Percentiles rank a stretch among this genome's conserved stretches.
These are phyloP conservation scores for Escovopsis sp. DNA, from an alignment of 2,329 filamentous ascomycete species.

Conservation along the genomic window DNA sequence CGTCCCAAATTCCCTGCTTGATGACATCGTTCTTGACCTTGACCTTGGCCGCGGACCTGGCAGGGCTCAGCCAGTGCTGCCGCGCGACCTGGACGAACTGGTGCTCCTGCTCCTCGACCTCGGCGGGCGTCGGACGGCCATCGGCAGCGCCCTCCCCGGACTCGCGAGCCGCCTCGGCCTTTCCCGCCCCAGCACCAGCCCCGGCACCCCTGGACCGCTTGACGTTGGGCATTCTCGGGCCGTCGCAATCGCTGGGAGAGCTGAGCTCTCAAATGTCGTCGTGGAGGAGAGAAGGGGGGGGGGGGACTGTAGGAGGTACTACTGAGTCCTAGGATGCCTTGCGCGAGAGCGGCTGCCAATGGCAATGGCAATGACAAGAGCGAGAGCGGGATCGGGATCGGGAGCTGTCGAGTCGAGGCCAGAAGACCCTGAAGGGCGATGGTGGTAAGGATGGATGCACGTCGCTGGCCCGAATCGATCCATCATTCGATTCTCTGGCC, in stretches of 20 bases:
- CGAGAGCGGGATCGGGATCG: too few species aligned
- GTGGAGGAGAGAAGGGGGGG: background rate
- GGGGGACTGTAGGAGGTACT: too few species aligned
- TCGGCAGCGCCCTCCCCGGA: constrained; percentile 21
- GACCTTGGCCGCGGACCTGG: constrained; percentile 44
- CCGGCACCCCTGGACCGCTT: constrained; percentile 41
- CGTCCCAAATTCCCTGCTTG: constrained; percentile 80
- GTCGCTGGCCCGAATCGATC: too few species aligned
- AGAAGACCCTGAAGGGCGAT: too few species aligned
- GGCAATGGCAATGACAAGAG: too few species aligned
- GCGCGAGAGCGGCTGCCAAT: too few species aligned
- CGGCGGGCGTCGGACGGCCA: constrained; percentile 40
- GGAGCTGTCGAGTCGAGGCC: too few species aligned
- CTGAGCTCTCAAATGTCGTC: background rate
- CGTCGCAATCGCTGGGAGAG: constrained; percentile 3
- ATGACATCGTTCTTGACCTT: constrained; percentile 74
- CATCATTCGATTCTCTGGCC: too few species aligned
- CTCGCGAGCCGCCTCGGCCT: constrained; percentile 21
- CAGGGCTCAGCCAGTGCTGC: constrained; percentile 66
- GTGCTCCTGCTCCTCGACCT: constrained; percentile 57
- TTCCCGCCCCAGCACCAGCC: constrained; percentile 20
- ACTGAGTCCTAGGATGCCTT: too few species aligned
- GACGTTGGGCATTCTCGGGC: constrained; percentile 37
- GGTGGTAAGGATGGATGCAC: too few species aligned
- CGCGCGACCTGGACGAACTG: constrained; percentile 65